Percentiles rank a stretch among this genome's conserved stretches.
Conservation (phyloP, 768 basidiomycete genomes). For the Xanthoconium purpureum region DNA sequence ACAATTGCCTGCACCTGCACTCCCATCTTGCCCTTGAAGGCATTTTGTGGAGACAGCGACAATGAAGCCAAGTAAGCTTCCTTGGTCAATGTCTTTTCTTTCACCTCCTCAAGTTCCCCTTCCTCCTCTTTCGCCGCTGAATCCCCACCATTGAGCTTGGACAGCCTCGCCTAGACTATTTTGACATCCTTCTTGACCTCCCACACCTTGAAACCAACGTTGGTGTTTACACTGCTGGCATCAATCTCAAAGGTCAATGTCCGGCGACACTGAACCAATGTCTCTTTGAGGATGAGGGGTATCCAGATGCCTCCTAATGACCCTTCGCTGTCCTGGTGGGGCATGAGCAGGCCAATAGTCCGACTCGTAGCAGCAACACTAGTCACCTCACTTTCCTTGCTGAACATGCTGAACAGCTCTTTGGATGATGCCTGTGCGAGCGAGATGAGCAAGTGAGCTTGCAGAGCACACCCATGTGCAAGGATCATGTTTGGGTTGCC, state of each 20-base stretch:
- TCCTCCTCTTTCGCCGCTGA: slow-evolving; percentile 49
- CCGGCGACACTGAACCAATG: slow-evolving; percentile 65
- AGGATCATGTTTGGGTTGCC: slow-evolving; percentile 79
- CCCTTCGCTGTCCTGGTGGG: slow-evolving; percentile 38
- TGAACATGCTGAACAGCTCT: slow-evolving; percentile 52
- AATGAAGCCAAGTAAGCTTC: slow-evolving; percentile 44
- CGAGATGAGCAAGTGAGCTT: slow-evolving; percentile 59
- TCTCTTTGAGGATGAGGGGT: slow-evolving; percentile 65
- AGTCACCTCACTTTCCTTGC: slow-evolving; percentile 38
- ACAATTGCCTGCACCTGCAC: slow-evolving; percentile 46
- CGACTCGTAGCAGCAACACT: slow-evolving; percentile 54
- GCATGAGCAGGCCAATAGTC: slow-evolving; percentile 67
- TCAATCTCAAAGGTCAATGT: slow-evolving; percentile 56
- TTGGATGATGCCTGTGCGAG: slow-evolving; percentile 48
- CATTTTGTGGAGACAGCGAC: slow-evolving; percentile 36
- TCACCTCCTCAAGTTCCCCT: slow-evolving; percentile 62
- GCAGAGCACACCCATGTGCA: slow-evolving; percentile 70
- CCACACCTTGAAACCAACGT: slow-evolving; percentile 70
- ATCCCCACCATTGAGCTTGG: slow-evolving; percentile 44
- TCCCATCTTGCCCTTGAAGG: slow-evolving; percentile 46
- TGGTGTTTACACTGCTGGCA: slow-evolving; percentile 35
- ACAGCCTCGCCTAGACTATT: slow-evolving; percentile 53
- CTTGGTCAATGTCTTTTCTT: slow-evolving; percentile 59
- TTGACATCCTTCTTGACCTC: slow-evolving; percentile 69
- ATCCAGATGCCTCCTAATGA: slow-evolving; percentile 62